Conservation (phyloP, 140 eudicot species). For the Erigeron philadelphicus region DNA sequence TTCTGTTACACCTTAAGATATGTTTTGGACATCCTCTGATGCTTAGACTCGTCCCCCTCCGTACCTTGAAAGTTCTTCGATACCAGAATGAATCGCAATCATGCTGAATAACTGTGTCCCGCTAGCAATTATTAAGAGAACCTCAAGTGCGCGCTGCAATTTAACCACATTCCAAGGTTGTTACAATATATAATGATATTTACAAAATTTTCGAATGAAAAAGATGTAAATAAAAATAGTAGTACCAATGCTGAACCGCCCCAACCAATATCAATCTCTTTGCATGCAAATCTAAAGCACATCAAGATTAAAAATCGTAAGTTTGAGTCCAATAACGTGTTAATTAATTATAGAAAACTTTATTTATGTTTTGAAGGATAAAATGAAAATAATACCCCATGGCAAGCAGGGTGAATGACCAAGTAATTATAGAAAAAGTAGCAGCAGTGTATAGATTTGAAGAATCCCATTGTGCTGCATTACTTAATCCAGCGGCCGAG, state of each 20-base stretch:
- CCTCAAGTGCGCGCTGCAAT: conserved; percentile 77
- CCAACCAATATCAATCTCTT: conserved; percentile 76
- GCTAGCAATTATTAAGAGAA: conserved; percentile 46
- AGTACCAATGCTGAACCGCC: conserved; percentile 52
- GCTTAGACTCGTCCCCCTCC: conserved; percentile 21
- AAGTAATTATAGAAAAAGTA: conserved; percentile 58
- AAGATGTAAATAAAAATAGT: neutral
- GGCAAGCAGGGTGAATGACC: conserved; percentile 77
- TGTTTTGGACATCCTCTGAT: conserved; percentile 20
- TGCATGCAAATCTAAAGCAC: conserved; percentile 65
- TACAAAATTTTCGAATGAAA: too few relatives aligned
- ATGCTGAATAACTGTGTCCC: conserved; percentile 69
- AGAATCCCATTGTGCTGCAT: conserved; percentile 49
- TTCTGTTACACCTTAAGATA: conserved; percentile 14
- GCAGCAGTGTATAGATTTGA: conserved; percentile 69
- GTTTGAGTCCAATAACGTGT: neutral
- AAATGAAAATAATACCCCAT: conserved; percentile 52
- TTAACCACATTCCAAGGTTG: neutral
- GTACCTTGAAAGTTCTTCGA: conserved; percentile 31
- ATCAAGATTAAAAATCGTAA: neutral
- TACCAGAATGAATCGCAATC: conserved; percentile 52
- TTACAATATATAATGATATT: too few relatives aligned
- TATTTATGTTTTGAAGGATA: neutral
- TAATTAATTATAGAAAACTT: neutral
- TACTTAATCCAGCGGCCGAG: conserved; percentile 47